Percentiles rank a stretch among this genome's conserved stretches.
phyloP scores from a whole-genome alignment of 345 rosid genomes.

The Toxicodendron radicans region DNA sequence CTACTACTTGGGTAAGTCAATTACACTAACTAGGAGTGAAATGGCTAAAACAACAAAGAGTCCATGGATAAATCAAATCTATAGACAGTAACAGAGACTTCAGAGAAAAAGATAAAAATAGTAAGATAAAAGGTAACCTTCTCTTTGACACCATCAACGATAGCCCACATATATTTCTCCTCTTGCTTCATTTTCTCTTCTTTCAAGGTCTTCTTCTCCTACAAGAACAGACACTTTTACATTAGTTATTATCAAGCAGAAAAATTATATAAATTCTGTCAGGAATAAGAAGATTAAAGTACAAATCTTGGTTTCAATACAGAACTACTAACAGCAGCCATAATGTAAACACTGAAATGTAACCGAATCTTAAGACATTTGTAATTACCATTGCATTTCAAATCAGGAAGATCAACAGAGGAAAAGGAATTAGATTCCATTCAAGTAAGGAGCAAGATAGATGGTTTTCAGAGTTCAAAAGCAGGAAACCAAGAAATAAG shows the following conservation, averaged over 20 bases:
- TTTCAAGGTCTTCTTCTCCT: slow-evolving; percentile 93
- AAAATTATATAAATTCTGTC: slow-evolving; percentile 8
- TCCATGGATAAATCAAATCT: not conserved
- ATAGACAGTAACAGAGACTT: not conserved
- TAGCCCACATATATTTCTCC: slow-evolving; percentile 99
- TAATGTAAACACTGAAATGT: not conserved
- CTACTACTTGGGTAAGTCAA: not conserved
- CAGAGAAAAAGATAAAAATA: not conserved
- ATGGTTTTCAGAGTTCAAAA: not conserved
- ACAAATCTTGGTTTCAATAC: not conserved
- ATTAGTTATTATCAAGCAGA: slow-evolving; percentile 18
- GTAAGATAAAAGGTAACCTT: slow-evolving; percentile 46
- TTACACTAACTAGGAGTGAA: not conserved
- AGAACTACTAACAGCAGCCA: slow-evolving; percentile 4
- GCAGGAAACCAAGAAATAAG: not conserved
- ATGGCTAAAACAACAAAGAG: not conserved
- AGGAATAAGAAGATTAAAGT: slow-evolving; percentile 6
- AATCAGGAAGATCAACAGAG: not conserved
- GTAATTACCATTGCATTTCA: not conserved
- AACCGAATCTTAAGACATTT: not conserved
- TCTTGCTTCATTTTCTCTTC: slow-evolving; percentile 91
- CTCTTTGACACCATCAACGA: slow-evolving; percentile 93
- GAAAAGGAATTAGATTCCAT: not conserved
- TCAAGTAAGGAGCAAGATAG: not conserved
- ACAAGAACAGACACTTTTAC: slow-evolving; percentile 23